Percentiles rank a stretch among this genome's conserved stretches.
phyloP scores from a whole-genome alignment of 2,329 filamentous ascomycete species.

The Venturia pyrina region DNA sequence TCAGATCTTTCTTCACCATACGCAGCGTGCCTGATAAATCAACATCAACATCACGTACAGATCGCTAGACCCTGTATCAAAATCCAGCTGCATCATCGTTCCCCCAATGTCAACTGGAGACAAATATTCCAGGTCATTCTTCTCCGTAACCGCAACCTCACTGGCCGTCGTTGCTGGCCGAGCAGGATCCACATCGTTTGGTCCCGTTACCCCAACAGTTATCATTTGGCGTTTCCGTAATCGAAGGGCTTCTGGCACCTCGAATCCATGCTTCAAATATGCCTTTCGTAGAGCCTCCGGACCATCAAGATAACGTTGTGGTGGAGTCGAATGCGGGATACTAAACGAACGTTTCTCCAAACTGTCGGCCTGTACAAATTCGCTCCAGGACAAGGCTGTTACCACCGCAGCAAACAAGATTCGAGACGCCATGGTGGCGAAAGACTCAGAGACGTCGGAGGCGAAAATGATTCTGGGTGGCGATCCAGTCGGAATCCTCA shows the following conservation, averaged over 20 bases:
- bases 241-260: background rate
- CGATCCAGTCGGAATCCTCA: background rate
- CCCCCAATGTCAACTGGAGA: constrained; percentile 59
- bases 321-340: background rate
- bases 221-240: constrained; percentile 6
- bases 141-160: constrained; percentile 54
- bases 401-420: background rate
- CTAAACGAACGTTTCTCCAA: constrained; percentile 11
- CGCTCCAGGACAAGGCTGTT: constrained; percentile 12
- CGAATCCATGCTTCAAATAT: constrained; percentile 11
- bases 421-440: background rate
- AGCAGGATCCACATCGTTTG: background rate
- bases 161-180: constrained; percentile 33
- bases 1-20: background rate
- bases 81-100: constrained; percentile 58
- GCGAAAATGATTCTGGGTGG: background rate
- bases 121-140: constrained; percentile 60
- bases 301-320: background rate
- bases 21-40: background rate
- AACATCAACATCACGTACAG: constrained; percentile 32
- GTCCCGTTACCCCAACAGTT: background rate
- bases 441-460: background rate
- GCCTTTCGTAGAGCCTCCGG: constrained; percentile 6
- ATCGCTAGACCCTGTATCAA: constrained; percentile 66
- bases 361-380: constrained; percentile 29